Conservation (phyloP, 345 rosid species). For the Moricandia moricandioides region DNA sequence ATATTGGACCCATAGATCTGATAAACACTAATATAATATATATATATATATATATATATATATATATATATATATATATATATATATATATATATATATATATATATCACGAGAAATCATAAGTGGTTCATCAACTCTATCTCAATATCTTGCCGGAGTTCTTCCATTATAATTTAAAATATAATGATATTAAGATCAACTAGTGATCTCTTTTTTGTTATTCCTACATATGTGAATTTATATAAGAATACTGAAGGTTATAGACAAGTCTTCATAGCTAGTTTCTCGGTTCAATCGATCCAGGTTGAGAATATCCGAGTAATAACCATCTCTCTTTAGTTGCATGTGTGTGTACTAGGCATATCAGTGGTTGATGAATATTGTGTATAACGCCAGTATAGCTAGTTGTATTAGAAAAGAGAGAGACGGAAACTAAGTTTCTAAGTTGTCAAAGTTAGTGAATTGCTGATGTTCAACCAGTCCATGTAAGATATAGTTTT, state of each 20-base stretch:
- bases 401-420: not conserved
- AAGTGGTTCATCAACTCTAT: not conserved
- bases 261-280: not conserved
- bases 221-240: not conserved
- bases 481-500: not conserved
- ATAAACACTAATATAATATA: conserved; percentile 13
- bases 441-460: not conserved
- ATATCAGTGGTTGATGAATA: not conserved
- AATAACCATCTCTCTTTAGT: not conserved
- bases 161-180: not conserved
- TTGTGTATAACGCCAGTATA: not conserved
- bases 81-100: too few species aligned
- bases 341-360: not conserved
- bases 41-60: too few species aligned
- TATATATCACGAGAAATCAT: not conserved
- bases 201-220: not conserved
- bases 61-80: too few species aligned
- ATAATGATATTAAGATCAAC: not conserved
- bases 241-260: not conserved
- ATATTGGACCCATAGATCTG: conserved; percentile 3
- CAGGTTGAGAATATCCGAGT: not conserved
- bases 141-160: not conserved
- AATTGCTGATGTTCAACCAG: not conserved
- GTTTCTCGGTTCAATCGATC: not conserved
- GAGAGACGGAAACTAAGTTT: not conserved